Evolutionary conservation across 2,329 filamentous ascomycete species (phyloP).

Genomic region (Beauveria sp.): DNA sequence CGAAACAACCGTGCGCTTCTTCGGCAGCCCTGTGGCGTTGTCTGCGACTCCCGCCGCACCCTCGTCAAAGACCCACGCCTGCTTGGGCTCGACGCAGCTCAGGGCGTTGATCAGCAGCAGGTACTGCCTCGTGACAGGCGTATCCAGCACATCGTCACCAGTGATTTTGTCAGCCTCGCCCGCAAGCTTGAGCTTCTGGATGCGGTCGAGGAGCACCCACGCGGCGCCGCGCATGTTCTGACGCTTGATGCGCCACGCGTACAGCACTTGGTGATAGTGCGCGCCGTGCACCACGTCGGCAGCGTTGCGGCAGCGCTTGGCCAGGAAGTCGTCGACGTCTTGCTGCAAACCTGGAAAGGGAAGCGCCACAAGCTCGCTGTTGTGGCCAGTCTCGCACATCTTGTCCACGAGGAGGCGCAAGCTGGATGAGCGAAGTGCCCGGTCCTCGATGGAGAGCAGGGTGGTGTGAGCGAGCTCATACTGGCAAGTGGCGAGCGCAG

Average conservation of each 20-base stretch:
- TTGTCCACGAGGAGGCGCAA: conserved; percentile 62
- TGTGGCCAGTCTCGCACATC: conserved; percentile 61
- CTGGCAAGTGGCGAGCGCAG: conserved; percentile 68
- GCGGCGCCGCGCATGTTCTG: conserved; percentile 79
- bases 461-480: conserved; percentile 79
- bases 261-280: conserved; percentile 85
- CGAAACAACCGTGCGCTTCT: conserved; percentile 71
- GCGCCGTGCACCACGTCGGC: conserved; percentile 59
- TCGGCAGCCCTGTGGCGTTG: conserved; percentile 15
- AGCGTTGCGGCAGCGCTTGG: conserved; percentile 61
- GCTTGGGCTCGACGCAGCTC: conserved; percentile 69
- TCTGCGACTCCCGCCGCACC: conserved; percentile 19
- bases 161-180: conserved; percentile 51
- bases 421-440: conserved; percentile 62
- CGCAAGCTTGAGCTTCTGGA: conserved; percentile 52
- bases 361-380: conserved; percentile 61
- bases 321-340: conserved; percentile 71
- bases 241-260: conserved; percentile 79
- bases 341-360: conserved; percentile 72
- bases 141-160: conserved; percentile 51
- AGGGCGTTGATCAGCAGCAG: conserved; percentile 89
- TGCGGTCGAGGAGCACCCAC: conserved; percentile 52
- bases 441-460: conserved; percentile 64
- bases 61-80: conserved; percentile 67
- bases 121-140: conserved; percentile 65